Conservation (phyloP, 1,284 basidiomycete genomes). For the Mixia osmundae region DNA sequence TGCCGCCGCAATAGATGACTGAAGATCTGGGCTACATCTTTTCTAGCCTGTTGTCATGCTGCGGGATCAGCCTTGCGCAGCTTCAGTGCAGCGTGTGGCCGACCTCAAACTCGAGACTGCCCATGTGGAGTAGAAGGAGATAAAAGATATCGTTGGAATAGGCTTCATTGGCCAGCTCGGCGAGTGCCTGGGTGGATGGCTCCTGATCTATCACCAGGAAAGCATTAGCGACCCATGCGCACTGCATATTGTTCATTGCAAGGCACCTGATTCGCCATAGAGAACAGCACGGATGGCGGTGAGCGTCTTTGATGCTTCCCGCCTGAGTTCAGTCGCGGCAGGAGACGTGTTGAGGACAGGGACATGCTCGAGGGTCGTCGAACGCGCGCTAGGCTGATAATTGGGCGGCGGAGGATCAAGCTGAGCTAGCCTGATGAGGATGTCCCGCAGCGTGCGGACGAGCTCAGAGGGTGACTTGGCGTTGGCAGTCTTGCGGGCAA, state of each 20-base stretch:
- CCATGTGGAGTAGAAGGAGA: conserved; percentile 55
- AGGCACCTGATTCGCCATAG: conserved; percentile 55
- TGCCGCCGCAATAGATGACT: conserved; percentile 82
- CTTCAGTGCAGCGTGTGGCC: neutral
- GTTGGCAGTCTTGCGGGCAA: conserved; percentile 31
- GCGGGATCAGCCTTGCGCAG: neutral
- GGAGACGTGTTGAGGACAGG: conserved; percentile 6
- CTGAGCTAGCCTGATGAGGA: conserved; percentile 50
- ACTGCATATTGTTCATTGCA: neutral
- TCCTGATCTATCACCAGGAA: conserved; percentile 11
- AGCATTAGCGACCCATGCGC: conserved; percentile 11
- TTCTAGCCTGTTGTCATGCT: conserved; percentile 28
- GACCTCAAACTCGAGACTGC: conserved; percentile 80
- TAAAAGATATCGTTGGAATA: conserved; percentile 75
- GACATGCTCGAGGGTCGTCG: no score
- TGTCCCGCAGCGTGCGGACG: conserved; percentile 51
- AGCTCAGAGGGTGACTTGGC: conserved; percentile 61
- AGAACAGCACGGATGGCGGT: conserved; percentile 69
- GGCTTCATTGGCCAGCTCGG: conserved; percentile 84
- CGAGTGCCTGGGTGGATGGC: conserved; percentile 30
- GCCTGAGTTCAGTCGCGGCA: conserved; percentile 29
- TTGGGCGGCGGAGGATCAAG: conserved; percentile 46
- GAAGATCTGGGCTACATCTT: conserved; percentile 94
- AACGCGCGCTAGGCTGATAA: conserved; percentile 47
- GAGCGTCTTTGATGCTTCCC: conserved; percentile 64